Conservation (phyloP, 352 stramenopile species). For the Pythium oligandrum region DNA sequence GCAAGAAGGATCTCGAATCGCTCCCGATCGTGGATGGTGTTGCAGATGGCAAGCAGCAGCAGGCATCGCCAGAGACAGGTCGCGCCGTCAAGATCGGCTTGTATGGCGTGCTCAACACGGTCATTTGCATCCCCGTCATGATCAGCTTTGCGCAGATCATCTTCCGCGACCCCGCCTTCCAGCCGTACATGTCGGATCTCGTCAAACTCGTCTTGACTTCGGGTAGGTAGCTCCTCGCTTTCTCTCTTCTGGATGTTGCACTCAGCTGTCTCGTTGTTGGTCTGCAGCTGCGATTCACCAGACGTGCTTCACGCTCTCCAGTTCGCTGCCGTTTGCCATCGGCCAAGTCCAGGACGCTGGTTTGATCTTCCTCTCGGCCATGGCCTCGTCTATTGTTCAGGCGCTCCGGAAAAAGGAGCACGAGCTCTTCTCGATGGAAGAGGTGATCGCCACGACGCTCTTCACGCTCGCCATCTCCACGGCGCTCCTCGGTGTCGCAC, state of each 20-base stretch:
- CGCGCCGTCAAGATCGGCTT: conserved; percentile 64
- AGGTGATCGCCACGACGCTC: conserved; percentile 91
- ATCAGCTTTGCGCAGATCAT: conserved; percentile 96
- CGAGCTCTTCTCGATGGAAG: conserved; percentile 63
- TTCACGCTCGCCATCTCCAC: conserved; percentile 92
- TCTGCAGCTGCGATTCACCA: conserved; percentile 59
- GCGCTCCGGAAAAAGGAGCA: conserved; percentile 58
- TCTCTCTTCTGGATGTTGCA: background rate
- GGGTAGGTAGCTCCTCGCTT: conserved; percentile 6
- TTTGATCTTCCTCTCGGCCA: conserved; percentile 98
- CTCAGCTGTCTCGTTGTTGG: background rate
- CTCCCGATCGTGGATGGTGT: background rate
- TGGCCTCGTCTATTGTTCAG: conserved; percentile 89
- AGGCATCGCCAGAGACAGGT: background rate
- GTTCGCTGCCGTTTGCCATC: conserved; percentile 95
- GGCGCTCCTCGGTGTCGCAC: conserved; percentile 85
- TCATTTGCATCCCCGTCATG: conserved; percentile 91
- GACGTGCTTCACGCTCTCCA: conserved; percentile 84
- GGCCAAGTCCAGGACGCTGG: conserved; percentile 98
- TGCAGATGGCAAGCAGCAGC: background rate
- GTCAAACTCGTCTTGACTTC: conserved; percentile 94
- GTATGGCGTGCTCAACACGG: conserved; percentile 92
- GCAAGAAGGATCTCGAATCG: background rate
- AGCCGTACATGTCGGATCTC: conserved; percentile 88
- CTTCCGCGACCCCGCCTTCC: conserved; percentile 90